Conservation (phyloP, 306 rosid genomes). For the Astragalus membranaceus region DNA sequence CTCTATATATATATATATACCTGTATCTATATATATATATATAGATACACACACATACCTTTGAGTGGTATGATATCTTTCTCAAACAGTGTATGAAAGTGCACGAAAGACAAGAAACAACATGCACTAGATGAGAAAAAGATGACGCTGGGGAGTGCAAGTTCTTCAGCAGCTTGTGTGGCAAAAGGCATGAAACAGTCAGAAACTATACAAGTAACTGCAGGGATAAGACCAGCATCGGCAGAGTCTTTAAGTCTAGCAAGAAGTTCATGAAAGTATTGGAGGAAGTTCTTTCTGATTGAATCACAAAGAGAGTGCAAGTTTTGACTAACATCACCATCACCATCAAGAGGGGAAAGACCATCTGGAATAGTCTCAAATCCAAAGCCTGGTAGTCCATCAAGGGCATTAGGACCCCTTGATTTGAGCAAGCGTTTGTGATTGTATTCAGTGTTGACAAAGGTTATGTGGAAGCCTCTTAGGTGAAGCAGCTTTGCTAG, state of each 20-base stretch:
- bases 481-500: neutral
- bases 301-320: neutral
- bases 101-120: neutral
- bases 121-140: neutral
- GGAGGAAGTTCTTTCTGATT: neutral
- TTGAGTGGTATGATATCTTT: constrained; percentile 16
- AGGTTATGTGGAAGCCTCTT: neutral
- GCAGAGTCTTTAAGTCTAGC: constrained; percentile 5
- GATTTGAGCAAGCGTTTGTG: neutral
- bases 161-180: constrained; percentile 5
- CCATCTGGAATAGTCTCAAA: constrained; percentile 15
- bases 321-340: neutral
- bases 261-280: neutral
- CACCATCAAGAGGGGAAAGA: neutral
- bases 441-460: neutral
- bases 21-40: too few species aligned
- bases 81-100: neutral
- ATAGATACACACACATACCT: neutral
- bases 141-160: neutral
- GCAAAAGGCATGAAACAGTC: constrained; percentile 8
- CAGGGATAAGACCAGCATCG: neutral
- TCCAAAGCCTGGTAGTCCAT: neutral
- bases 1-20: too few species aligned
- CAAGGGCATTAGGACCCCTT: constrained; percentile 7
- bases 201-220: neutral